Conservation (phyloP, 2,329 filamentous ascomycete genomes). For the Penicillium sp. region DNA sequence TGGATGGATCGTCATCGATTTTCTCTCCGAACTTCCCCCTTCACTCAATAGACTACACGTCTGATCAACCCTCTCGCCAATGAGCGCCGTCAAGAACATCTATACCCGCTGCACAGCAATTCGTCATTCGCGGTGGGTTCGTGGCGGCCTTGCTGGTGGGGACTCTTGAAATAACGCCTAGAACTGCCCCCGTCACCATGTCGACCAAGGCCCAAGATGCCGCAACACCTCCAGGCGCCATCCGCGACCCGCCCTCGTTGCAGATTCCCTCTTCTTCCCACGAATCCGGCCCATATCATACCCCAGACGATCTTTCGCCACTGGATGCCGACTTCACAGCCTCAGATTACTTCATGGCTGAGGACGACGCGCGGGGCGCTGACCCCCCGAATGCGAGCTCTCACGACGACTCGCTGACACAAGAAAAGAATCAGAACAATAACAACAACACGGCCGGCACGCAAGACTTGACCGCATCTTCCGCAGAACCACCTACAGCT, state of each 20-base stretch:
- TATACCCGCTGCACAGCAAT: slow-evolving; percentile 6
- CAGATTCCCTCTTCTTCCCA: slow-evolving; percentile 23
- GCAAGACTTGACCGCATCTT: slow-evolving; percentile 10
- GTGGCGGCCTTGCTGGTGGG: slow-evolving; percentile 13
- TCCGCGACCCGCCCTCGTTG: slow-evolving; percentile 17
- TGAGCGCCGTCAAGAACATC: slow-evolving; percentile 5
- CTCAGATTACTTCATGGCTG: slow-evolving; percentile 27
- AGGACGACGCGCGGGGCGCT: slow-evolving; percentile 25
- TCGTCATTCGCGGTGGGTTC: slow-evolving; percentile 17
- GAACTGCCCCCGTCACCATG: slow-evolving; percentile 26
- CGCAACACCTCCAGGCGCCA: slow-evolving; percentile 19
- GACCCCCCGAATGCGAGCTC: slow-evolving; percentile 17
- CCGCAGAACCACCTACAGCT: slow-evolving; percentile 6
- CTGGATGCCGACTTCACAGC: slow-evolving; percentile 26
- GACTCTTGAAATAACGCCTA: slow-evolving; percentile 23
- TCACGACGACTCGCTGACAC: slow-evolving; percentile 14
- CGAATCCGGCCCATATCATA: slow-evolving; percentile 32
- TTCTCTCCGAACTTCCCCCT: background rate
- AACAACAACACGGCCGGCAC: slow-evolving; percentile 10
- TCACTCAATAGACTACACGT: background rate
- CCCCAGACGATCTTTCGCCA: slow-evolving; percentile 26
- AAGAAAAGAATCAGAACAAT: background rate
- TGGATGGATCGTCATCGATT: no score
- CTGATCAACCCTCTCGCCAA: slow-evolving; percentile 2
- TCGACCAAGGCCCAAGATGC: slow-evolving; percentile 23